Percentiles rank a stretch among this genome's conserved stretches.
Conservation (phyloP, 1,139 yeast species). For the Geotrichum europaeum region DNA sequence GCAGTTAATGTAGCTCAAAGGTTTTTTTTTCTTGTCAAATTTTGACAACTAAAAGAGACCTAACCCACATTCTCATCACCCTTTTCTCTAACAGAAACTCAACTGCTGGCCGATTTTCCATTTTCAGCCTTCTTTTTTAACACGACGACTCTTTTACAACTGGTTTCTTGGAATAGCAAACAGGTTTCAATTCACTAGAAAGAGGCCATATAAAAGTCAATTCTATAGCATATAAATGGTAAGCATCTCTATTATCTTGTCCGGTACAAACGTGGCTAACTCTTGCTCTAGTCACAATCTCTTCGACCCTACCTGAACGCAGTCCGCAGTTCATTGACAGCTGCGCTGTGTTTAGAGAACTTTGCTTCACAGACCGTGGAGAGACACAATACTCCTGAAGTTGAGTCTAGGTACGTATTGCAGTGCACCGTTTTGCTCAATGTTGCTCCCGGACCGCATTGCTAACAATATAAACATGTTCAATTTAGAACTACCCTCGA, state of each 20-base stretch:
- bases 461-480: neutral
- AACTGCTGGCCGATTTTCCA: neutral
- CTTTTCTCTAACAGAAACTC: neutral
- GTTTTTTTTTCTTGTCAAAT: neutral
- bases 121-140: neutral
- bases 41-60: neutral
- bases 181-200: neutral
- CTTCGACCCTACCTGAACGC: slow-evolving; percentile 91
- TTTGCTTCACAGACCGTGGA: slow-evolving; percentile 94
- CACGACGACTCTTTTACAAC: neutral
- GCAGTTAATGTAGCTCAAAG: neutral
- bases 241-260: neutral
- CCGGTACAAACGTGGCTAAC: neutral
- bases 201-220: neutral
- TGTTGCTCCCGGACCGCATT: neutral
- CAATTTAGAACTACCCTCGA: slow-evolving; percentile 57
- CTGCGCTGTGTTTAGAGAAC: slow-evolving; percentile 91
- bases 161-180: neutral
- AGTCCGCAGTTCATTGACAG: slow-evolving; percentile 87
- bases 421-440: neutral
- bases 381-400: slow-evolving; percentile 96
- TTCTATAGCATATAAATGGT: neutral
- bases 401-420: slow-evolving; percentile 55
- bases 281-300: slow-evolving; percentile 57
- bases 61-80: neutral